Evolutionary conservation across 257 asterid species (phyloP).

Genomic region (Plantago ovata): DNA sequence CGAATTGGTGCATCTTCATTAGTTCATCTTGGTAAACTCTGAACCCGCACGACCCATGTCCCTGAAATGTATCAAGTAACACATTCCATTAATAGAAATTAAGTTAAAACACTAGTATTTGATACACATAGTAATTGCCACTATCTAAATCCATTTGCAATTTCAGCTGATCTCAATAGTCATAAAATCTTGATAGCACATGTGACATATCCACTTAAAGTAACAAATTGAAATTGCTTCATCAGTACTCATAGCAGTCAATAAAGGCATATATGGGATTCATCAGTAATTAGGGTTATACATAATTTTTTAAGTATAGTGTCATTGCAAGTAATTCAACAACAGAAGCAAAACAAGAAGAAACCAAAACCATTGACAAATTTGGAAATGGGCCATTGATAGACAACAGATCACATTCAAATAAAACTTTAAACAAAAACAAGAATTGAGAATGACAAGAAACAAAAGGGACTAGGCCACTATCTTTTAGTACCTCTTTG

Average conservation of each 20-base stretch:
- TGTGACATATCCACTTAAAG: no score
- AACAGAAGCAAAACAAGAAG: no score
- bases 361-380: background rate
- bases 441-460: background rate
- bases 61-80: constrained; percentile 27
- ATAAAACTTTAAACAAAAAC: background rate
- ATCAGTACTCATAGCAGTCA: no score
- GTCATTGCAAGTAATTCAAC: background rate
- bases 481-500: constrained; percentile 30
- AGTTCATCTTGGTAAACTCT: constrained; percentile 45
- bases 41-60: constrained; percentile 55
- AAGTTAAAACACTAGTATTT: background rate
- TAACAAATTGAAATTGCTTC: no score
- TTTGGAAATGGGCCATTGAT: background rate
- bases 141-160: no score
- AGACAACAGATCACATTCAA: background rate
- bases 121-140: no score
- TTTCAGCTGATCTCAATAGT: no score
- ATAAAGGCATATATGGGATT: no score
- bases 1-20: background rate
- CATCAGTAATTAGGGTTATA: no score
- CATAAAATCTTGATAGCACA: no score
- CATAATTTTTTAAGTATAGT: background rate
- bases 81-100: background rate
- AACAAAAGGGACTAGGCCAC: background rate